Percentiles rank a stretch among this genome's conserved stretches.
Conservation (phyloP, 139 green algal genomes). For the Chlamydomonas applanata region DNA sequence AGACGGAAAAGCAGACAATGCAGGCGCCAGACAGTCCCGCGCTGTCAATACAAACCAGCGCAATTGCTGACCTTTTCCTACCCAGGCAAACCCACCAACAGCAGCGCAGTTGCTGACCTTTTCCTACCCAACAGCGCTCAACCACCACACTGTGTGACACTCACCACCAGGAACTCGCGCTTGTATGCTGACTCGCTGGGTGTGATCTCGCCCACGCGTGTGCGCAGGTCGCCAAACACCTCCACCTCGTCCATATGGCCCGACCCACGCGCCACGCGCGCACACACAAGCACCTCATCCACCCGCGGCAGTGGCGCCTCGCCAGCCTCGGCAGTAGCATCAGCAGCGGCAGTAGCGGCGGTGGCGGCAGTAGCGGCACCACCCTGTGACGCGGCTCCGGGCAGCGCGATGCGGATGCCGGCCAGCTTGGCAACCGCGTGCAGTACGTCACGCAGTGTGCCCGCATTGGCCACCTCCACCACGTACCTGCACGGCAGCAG, state of each 20-base stretch:
- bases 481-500: conserved; percentile 26
- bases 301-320: not conserved
- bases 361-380: not conserved
- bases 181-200: conserved; percentile 1
- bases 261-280: not conserved
- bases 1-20: too few species aligned
- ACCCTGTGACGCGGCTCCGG: not conserved
- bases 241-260: conserved; percentile 15
- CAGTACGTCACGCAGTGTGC: conserved; percentile 51
- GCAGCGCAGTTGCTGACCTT: too few species aligned
- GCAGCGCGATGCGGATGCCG: not conserved
- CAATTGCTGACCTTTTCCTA: too few species aligned
- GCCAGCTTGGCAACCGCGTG: conserved; percentile 28
- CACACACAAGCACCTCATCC: conserved; percentile 12
- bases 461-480: conserved; percentile 43
- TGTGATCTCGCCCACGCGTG: conserved; percentile 18
- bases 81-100: too few species aligned
- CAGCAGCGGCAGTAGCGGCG: conserved; percentile 1
- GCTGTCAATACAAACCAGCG: too few species aligned
- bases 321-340: not conserved
- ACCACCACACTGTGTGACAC: too few species aligned
- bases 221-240: conserved; percentile 14
- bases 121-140: too few species aligned
- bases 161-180: conserved; percentile 18
- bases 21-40: too few species aligned